Base-by-base conservation (phyloP, 345 rosid genomes). In the Hibiscus mutabilis region DNA sequence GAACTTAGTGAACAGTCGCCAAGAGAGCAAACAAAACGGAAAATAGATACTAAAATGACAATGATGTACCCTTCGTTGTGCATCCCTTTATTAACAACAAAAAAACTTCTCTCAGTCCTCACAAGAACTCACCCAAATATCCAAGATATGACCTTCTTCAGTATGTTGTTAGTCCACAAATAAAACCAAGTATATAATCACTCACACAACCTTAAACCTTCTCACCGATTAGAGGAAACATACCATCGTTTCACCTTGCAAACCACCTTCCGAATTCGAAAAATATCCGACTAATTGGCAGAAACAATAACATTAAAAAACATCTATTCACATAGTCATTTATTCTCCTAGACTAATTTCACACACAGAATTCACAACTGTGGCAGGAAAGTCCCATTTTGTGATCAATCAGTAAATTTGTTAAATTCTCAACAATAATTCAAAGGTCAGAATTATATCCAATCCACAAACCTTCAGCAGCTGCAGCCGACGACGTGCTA, bases 401-500 rank as follows among this genome's bases (percentile, higher is more conserved):
- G 64, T 35, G 21, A 56, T 55, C 1, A 35, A 19, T 22, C 33
- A 69, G 14, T 35, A 69, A 19, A 5, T 13, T 19, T 53, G 56
- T 46, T 44, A 35, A 69, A 55, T 40, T 33, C 63, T 66, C 51
- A 69, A 35, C 14, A 44, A 66, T 51, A 44, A 66, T 24, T 44
- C 27, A 56, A 56, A 42, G 22, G 21, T 31, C 24, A 60, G 40
- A 25, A 52, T 25, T 62, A 66, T 58, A 37, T 6, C 21, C 58
- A 70, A 9, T 69, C 25, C 6, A 74, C 29, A 37, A 78, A 88
- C 98, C 98, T 85, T 87, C 91, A 42, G 77, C 89, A 66, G 78
- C 40, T 19, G 79, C 79, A 61, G 87, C 84, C 46, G 93, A 73
- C 7, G 97, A 94, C 5, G 93, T 78, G 85, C 97, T 90, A 81